Evolutionary conservation across 768 basidiomycete genomes (phyloP).

Genomic region (Tricholoma matsutake): DNA sequence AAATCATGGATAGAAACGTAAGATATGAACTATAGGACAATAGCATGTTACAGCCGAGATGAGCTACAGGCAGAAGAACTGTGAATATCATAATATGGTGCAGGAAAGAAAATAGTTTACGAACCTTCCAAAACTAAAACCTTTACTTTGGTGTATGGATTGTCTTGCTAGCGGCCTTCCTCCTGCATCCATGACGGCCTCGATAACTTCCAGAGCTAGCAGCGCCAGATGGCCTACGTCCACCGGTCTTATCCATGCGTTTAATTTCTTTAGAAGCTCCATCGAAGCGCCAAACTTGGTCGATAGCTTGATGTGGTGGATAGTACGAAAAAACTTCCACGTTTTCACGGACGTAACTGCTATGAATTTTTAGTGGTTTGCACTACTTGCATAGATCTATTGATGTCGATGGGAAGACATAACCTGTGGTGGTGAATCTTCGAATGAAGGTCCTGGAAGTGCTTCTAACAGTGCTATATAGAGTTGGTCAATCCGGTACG

Average conservation of each 20-base stretch:
- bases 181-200: neutral
- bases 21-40: no score
- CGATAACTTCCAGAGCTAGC: neutral
- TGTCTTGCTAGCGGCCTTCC: neutral
- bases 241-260: neutral
- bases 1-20: no score
- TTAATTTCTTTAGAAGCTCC: neutral
- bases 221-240: neutral
- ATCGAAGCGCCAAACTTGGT: neutral
- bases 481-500: neutral
- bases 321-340: neutral
- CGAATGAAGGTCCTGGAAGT: neutral
- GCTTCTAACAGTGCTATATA: neutral
- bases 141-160: no score
- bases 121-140: no score
- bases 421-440: neutral
- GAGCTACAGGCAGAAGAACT: no score
- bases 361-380: neutral
- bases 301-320: neutral
- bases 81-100: no score
- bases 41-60: no score
- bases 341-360: neutral
- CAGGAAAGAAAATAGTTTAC: no score
- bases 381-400: neutral
- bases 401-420: neutral